Percentiles rank a stretch among this genome's conserved stretches.
Conservation (phyloP, 164 flowering plant species). For the Brasenia schreberi region DNA sequence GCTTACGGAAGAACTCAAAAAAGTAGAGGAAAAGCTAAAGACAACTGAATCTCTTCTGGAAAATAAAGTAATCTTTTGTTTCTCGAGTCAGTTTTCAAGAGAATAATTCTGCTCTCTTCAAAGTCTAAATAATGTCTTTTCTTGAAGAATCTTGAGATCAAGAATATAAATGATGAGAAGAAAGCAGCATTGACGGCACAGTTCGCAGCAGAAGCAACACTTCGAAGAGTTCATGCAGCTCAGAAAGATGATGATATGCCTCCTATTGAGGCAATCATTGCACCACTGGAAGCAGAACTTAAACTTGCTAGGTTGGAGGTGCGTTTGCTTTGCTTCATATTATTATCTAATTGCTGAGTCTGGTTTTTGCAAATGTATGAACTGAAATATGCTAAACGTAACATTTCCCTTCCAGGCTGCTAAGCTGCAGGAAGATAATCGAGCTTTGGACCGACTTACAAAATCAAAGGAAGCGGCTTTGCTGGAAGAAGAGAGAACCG, state of each 20-base stretch:
- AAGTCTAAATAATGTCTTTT: not conserved
- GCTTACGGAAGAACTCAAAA: constrained; percentile 47
- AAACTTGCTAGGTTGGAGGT: constrained; percentile 61
- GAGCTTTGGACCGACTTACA: constrained; percentile 62
- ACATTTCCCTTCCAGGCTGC: constrained; percentile 9
- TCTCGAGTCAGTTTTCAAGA: not conserved
- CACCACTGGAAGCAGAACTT: constrained; percentile 75
- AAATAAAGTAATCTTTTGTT: constrained; percentile 30
- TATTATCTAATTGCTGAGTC: not conserved
- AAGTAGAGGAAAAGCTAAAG: constrained; percentile 53
- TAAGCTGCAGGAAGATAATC: constrained; percentile 62
- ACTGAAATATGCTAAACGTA: not conserved
- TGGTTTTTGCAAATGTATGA: no score
- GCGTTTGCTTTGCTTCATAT: not conserved
- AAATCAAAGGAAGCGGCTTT: constrained; percentile 74
- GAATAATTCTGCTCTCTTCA: not conserved
- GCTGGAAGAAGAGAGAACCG: constrained; percentile 58
- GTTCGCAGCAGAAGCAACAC: constrained; percentile 81
- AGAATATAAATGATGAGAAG: constrained; percentile 67
- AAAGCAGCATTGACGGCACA: constrained; percentile 62
- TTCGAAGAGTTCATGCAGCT: constrained; percentile 71
- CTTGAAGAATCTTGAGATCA: constrained; percentile 57
- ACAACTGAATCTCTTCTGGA: constrained; percentile 45
- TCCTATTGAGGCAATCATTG: constrained; percentile 68
- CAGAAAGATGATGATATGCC: constrained; percentile 84